Evolutionary conservation across 495 filamentous ascomycete species (phyloP), one percentile per base, ranked within the genome.

Genomic region (Cercophora newfieldiana): DNA sequence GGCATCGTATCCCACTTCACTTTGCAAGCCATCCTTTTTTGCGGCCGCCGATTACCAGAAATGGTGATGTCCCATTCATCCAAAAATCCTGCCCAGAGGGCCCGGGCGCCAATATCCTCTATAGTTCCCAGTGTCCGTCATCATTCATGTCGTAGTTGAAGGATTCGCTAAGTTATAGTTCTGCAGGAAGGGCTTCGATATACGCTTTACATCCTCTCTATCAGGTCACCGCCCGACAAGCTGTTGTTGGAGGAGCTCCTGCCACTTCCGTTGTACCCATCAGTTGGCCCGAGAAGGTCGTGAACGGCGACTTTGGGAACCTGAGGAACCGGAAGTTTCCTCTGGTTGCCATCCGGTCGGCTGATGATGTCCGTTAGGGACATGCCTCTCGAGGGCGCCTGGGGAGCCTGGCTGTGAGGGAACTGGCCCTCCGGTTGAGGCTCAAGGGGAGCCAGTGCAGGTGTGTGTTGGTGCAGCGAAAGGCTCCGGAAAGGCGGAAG

Each of bases 291-390:
- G 63, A 97, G 78, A 68, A 97, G 82, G 69, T 97, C 94, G 67
- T 96, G 92, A 4, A 97, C 91, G 1, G 91, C 89, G 19, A 97
- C 90, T 73, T 94, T 96, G 59, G 92, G 93, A 1, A 93, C 85
- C 76, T 94, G 95, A 56, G 92, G 93, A 1, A 93, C 89, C 0
- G 95, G 95, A n/a, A 99, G 82, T 78, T 97, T 98, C 68, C 95
- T 81, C 73, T 94, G 90, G n/a, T 89, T 87, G 22, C 93, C 91
- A 66, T 97, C 93, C 1, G 91, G 83, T 63, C 89, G 89, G 67
- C 88, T 91, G 80, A 99, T 95, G 75, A 99, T 97, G 70, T 99
- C 94, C 66, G 86, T 92, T 65, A 99, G 88, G 37, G 91, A 89
- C 21, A 94, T 85, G 12, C 93, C 92, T 30, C 82, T 77, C 30